phyloP scores from a whole-genome alignment of 768 basidiomycete species.

The Phanerodontia chrysosporium region DNA sequence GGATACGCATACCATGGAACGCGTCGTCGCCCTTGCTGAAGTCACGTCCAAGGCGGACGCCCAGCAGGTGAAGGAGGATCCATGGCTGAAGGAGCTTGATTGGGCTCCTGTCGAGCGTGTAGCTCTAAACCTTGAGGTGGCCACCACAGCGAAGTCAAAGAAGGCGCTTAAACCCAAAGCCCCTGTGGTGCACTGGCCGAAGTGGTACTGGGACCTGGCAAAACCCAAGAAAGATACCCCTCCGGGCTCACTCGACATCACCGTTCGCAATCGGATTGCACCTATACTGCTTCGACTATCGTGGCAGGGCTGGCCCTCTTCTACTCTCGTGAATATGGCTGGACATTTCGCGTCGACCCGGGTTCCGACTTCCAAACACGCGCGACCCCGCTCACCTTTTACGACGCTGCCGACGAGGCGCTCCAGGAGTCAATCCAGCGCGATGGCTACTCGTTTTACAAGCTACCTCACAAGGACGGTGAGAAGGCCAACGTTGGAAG shows the following conservation, averaged over 20 bases:
- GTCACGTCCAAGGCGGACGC: constrained; percentile 24
- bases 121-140: not conserved
- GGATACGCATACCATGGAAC: constrained; percentile 28
- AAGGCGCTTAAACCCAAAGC: not conserved
- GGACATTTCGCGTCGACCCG: constrained; percentile 76
- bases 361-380: constrained; percentile 42
- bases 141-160: not conserved
- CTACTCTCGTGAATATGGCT: constrained; percentile 83
- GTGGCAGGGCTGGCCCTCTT: constrained; percentile 83
- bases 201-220: constrained; percentile 93
- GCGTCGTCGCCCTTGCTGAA: constrained; percentile 40
- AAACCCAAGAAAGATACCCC: constrained; percentile 63
- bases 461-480: constrained; percentile 95
- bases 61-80: constrained; percentile 32
- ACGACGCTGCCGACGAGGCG: constrained; percentile 55
- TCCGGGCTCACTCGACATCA: constrained; percentile 79
- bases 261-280: constrained; percentile 75
- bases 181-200: constrained; percentile 74
- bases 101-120: constrained; percentile 37
- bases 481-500: constrained; percentile 94
- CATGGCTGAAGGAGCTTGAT: constrained; percentile 63
- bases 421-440: constrained; percentile 47
- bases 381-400: constrained; percentile 34
- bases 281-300: constrained; percentile 83
- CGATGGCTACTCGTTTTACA: constrained; percentile 69